Base-by-base conservation (phyloP, 495 filamentous ascomycete genomes). In the Lichenothelia convexa region DNA sequence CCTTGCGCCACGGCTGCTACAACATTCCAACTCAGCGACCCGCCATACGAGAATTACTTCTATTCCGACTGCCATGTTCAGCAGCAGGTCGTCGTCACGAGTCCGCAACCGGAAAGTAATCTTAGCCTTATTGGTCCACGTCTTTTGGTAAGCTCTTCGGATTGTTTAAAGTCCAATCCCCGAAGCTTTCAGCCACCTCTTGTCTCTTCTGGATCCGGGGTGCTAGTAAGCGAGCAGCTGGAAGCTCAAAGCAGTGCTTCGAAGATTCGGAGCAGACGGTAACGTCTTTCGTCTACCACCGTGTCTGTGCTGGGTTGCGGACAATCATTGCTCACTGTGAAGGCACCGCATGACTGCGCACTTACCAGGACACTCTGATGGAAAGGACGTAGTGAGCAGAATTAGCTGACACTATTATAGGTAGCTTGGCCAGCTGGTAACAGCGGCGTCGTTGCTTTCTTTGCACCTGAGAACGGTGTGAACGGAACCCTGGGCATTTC, bases 401-500 rank as follows among this genome's bases (percentile, higher is more conserved):
- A n/a, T n/a, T n/a, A n/a, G n/a, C n/a, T n/a, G n/a, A n/a, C n/a
- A n/a, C n/a, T n/a, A n/a, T n/a, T n/a, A 1, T 39, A 44, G 34
- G 41, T 76, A 29, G 73, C 73, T 8, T 78, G 73, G 73, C 70
- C 73, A 6, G 68, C 71, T 7, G 73, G 73, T 8, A 68, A 78
- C 46, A 75, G 70, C 37, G 73, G 73, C 20, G 56, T 63, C 20
- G 59, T 59, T 5, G 46, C 62, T 2, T 73, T 60, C 47, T 75
- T 75, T 37, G 53, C 53, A 17, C 64, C 71, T 2, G 43, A 59
- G 22, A 68, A 63, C 43, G 65, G 65, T 18, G 42, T 55, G 18
- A 68, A 71, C 36, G 66, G 68, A n/a, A 59, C 60, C 2, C 55
- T 77, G 5, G 55, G 54, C 7, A 62, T 75, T 32, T 45, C 55